Conservation (phyloP, 2,329 filamentous ascomycete genomes). For the Rhinocladiella similis region DNA sequence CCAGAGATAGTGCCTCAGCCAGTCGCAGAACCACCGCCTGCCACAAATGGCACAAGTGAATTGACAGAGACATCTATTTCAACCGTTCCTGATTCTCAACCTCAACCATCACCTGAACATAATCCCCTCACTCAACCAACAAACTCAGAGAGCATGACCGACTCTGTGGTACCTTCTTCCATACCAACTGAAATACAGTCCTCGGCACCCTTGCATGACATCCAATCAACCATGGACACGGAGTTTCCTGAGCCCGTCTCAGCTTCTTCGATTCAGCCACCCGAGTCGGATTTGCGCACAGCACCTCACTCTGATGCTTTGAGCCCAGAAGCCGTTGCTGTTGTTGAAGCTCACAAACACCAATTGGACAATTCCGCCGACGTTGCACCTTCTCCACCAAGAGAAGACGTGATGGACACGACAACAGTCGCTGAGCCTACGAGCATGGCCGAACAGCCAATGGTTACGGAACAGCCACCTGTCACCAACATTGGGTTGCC, state of each 20-base stretch:
- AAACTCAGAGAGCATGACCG: slow-evolving; percentile 12
- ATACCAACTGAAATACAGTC: slow-evolving; percentile 22
- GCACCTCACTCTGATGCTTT: slow-evolving; percentile 28
- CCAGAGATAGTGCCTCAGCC: slow-evolving; percentile 9
- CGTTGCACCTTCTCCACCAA: slow-evolving; percentile 3
- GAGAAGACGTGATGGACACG: slow-evolving; percentile 7
- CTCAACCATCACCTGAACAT: slow-evolving; percentile 9
- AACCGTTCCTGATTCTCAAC: slow-evolving; percentile 21
- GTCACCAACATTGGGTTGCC: slow-evolving; percentile 21
- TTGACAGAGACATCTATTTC: slow-evolving; percentile 1
- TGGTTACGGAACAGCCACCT: background rate
- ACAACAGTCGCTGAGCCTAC: background rate
- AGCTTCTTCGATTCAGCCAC: slow-evolving; percentile 22
- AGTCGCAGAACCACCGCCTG: slow-evolving; percentile 5
- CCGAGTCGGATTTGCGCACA: slow-evolving; percentile 31
- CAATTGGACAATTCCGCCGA: slow-evolving; percentile 28
- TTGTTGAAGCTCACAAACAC: slow-evolving; percentile 31
- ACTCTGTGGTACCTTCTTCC: slow-evolving; percentile 26
- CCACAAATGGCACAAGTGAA: slow-evolving; percentile 15
- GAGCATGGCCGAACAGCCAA: background rate
- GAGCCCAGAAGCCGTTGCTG: slow-evolving; percentile 23
- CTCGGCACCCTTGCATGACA: slow-evolving; percentile 16
- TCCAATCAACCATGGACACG: slow-evolving; percentile 15
- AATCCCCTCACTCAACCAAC: slow-evolving; percentile 1
- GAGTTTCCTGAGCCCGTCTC: slow-evolving; percentile 17